Evolutionary conservation across 2,329 filamentous ascomycete species (phyloP), one percentile per base, ranked within the genome.

Genomic region (Leptodontidium sp.): DNA sequence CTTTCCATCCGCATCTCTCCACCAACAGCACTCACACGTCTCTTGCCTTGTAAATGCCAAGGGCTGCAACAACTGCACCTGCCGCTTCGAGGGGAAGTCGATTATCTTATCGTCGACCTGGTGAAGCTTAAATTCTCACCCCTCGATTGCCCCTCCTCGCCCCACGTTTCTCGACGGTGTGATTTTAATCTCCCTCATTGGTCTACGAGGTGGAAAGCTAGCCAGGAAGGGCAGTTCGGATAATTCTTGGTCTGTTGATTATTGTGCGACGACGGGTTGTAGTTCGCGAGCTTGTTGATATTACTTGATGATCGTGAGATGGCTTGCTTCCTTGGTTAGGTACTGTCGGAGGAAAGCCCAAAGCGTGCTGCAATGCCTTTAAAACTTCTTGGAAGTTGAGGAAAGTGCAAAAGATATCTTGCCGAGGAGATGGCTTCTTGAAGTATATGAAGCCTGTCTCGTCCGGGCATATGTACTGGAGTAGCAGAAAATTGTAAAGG

Each of bases 1-100:
- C 38, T 21, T 32, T 49, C 49, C 58, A 62, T n/a, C 59, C 50
- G 15, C 43, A 49, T 21, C 35, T 62, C 40, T 62, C 59, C 59
- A 62, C 59, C 59, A 62, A 62, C 59, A 29, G 26, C 59, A 62
- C 45, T 62, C 43, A 43, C 59, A 62, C 59, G 59, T 45, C 59
- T 45, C 59, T n/a, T 57, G 26, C 52, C 26, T 57, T 2, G 26
- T 11, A 11, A 62, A 21, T 35, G 45, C 43, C 59, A 62, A 62
- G 59, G 29, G 24, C 8, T 62, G 43, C 26, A 62, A 49, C 59
- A 62, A 43, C 59, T 62, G 43, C 59, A 62, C 59, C 59, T 62
- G 59, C 59, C 59, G 45, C 59, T 62, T 62, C 59, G 40, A 62
- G 59, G 43, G 45, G 32, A 57, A 4, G 24, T 32, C 5, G 26